Evolutionary conservation across 1,284 basidiomycete genomes (phyloP), one percentile per base, ranked within the genome.

Genomic region (Phlebopus sp.): DNA sequence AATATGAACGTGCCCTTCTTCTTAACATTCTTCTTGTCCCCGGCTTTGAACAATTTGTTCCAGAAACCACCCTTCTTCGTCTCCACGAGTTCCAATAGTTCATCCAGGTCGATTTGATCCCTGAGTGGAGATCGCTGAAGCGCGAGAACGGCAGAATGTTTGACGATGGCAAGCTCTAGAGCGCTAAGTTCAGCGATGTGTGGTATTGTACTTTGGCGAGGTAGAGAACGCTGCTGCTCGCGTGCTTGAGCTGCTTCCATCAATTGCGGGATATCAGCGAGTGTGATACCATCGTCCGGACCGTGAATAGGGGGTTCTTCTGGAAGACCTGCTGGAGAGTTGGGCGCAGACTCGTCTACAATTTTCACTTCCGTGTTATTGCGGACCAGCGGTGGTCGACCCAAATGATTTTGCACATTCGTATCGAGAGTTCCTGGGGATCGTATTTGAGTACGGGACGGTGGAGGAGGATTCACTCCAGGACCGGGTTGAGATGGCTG

Each of bases 21-120:
- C 54, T 84, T 77, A 54, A 81, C 83, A 64, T 90, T 90, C 75
- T 97, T 94, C 60, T 93, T 87, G 53, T 84, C 82, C 39, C 82
- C 82, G n/a, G 79, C 82, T 68, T 98, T 97, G 76, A 99, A 98
- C 29, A 97, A 68, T 71, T 95, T 94, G 58, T 92, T 91, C 95
- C 95, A 99, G 73, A 97, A 97, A 30, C 90, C 91, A 56, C 84
- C 86, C 76, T 97, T 97, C 74, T 97, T 90, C 32, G 77, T 78
- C 68, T 98, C 95, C 37, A 99, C 84, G 61, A 97, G 75, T 66
- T 99, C 97, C 58, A 97, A 69, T 46, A 98, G 75, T 62, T 99
- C 96, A 53, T 99, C 96, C 50, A 96, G 63, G 55, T 95, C 91
- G 54, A 94, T 82, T 51, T 86, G 79, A 55, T 95, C 91, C 51